Base-by-base conservation (phyloP, 225 moss, liverwort and hornwort species). In the Physcomitrium patens region DNA sequence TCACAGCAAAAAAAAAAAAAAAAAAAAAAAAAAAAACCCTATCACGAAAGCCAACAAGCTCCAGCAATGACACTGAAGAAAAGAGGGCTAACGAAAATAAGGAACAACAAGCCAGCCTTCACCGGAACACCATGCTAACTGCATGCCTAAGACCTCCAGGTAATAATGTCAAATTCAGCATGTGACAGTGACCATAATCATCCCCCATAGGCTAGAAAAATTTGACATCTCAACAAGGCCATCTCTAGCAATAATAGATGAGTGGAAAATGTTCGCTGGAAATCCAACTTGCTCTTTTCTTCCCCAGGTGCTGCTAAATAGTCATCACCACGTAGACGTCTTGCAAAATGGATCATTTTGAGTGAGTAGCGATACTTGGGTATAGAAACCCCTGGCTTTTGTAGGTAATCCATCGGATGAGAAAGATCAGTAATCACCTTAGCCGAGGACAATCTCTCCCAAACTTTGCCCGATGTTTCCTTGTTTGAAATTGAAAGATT, bases 311-410 rank as follows among this genome's bases (percentile, higher is more conserved):
- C 63, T n/a, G 86, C 49, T 27, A 79, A 84, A 80, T 91, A 94
- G 69, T 97, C 97, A 84, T 94, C 93, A 50, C 71, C 14, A 65
- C 91, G n/a, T n/a, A n/a, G n/a, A n/a, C n/a, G n/a, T n/a, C n/a
- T n/a, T n/a, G n/a, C n/a, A n/a, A n/a, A n/a, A n/a, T n/a, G n/a
- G n/a, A n/a, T n/a, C n/a, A n/a, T n/a, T n/a, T n/a, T n/a, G n/a
- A n/a, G n/a, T n/a, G n/a, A n/a, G n/a, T n/a, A n/a, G n/a, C n/a
- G n/a, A n/a, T n/a, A n/a, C n/a, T n/a, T n/a, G n/a, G n/a, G n/a
- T n/a, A n/a, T n/a, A n/a, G n/a, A n/a, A n/a, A n/a, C n/a, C n/a
- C n/a, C n/a, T n/a, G n/a, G n/a, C n/a, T n/a, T n/a, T n/a, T n/a
- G n/a, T n/a, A n/a, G n/a, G n/a, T n/a, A n/a, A n/a, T n/a, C n/a